Evolutionary conservation across 257 asterid species (phyloP).

Genomic region (Salvia rosmarinus): DNA sequence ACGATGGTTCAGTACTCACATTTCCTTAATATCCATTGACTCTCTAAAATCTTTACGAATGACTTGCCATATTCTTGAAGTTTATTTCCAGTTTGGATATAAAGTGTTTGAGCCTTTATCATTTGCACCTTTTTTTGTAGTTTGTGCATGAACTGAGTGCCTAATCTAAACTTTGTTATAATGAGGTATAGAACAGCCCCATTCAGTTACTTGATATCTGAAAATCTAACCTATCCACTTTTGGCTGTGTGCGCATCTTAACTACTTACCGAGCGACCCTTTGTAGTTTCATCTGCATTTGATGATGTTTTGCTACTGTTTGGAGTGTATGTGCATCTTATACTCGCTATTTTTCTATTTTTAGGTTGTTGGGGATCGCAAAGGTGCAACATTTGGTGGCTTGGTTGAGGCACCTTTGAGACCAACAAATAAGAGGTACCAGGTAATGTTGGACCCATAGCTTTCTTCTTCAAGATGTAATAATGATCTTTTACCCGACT

Average conservation of each 20-base stretch:
- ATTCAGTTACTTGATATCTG: neutral
- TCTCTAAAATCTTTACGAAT: neutral
- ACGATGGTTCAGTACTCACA: neutral
- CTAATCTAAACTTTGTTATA: neutral
- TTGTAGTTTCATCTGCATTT: neutral
- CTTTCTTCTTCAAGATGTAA: constrained; percentile 8
- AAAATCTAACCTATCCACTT: neutral
- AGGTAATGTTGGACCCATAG: constrained; percentile 51
- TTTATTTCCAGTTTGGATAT: neutral
- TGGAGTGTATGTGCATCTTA: neutral
- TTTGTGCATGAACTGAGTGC: constrained; percentile 1
- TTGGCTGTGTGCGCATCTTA: neutral
- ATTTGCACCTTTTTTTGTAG: constrained; percentile 2
- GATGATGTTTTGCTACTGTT: neutral
- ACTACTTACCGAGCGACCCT: neutral
- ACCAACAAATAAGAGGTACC: constrained; percentile 77
- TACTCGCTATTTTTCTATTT: constrained; percentile 21
- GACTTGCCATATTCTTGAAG: neutral
- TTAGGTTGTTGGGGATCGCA: constrained; percentile 93
- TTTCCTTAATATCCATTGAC: neutral
- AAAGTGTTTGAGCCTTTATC: neutral
- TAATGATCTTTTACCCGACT: neutral
- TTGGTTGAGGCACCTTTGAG: constrained; percentile 90
- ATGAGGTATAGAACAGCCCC: neutral
- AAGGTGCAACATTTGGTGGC: constrained; percentile 91